Evolutionary conservation across 2,329 filamentous ascomycete species (phyloP).

Genomic region (Ophiostoma pallidulum): DNA sequence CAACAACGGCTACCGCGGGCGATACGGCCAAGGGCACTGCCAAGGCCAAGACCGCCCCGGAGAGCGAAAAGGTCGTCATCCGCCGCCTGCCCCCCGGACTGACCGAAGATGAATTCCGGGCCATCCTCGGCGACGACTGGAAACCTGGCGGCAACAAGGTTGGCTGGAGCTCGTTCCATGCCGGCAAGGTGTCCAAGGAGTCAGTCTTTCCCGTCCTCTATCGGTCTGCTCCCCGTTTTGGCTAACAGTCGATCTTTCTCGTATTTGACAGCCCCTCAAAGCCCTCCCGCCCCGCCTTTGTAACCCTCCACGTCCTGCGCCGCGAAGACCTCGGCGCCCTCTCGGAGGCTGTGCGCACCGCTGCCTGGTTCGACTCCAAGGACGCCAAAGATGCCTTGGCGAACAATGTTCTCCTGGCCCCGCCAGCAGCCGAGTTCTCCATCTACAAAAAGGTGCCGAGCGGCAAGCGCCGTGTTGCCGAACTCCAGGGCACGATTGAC

Average conservation of each 20-base stretch:
- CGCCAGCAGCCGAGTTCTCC: slow-evolving; percentile 71
- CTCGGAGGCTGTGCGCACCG: slow-evolving; percentile 57
- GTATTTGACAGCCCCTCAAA: slow-evolving; percentile 60
- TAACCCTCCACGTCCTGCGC: slow-evolving; percentile 73
- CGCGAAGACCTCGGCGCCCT: slow-evolving; percentile 58
- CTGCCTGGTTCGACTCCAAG: slow-evolving; percentile 72
- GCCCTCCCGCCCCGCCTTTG: slow-evolving; percentile 68
- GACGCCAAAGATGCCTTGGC: slow-evolving; percentile 64
- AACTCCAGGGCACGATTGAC: slow-evolving; percentile 87
- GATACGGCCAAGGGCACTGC: slow-evolving; percentile 13
- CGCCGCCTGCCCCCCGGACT: slow-evolving; percentile 79
- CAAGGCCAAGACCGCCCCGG: slow-evolving; percentile 31
- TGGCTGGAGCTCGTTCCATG: slow-evolving; percentile 65
- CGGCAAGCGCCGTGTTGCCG: slow-evolving; percentile 65
- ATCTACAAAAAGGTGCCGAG: slow-evolving; percentile 75
- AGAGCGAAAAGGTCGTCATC: slow-evolving; percentile 74
- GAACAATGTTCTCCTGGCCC: slow-evolving; percentile 64
- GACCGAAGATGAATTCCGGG: slow-evolving; percentile 67
- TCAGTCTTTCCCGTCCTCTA: slow-evolving; percentile 33
- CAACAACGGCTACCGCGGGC: slow-evolving; percentile 25
- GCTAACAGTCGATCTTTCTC: neutral
- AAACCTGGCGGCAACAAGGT: slow-evolving; percentile 68
- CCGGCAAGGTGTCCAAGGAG: slow-evolving; percentile 73
- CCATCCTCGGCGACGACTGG: slow-evolving; percentile 70
- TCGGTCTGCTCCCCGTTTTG: neutral